Conservation (phyloP, 2,329 filamentous ascomycete species). For the Grosmannia penicillata region DNA sequence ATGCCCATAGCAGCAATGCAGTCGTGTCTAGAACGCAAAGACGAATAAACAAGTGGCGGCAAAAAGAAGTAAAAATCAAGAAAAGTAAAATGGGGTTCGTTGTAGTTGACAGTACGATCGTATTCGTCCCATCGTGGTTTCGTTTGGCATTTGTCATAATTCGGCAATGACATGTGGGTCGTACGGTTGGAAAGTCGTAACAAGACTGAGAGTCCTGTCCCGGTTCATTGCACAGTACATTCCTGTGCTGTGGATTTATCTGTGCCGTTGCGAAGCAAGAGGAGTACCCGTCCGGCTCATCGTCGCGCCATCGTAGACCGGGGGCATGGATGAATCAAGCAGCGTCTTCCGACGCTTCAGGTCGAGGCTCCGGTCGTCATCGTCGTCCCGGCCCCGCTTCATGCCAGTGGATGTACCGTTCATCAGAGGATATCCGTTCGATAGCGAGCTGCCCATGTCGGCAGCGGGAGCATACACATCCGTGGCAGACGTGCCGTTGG, state of each 20-base stretch:
- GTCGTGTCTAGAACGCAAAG: neutral
- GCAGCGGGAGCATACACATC: slow-evolving; percentile 58
- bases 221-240: neutral
- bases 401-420: slow-evolving; percentile 41
- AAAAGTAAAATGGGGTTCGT: too few species aligned
- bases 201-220: too few species aligned
- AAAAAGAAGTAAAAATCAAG: neutral
- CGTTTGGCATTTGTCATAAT: too few species aligned
- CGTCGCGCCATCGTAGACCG: slow-evolving; percentile 15
- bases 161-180: too few species aligned
- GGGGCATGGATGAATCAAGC: slow-evolving; percentile 17
- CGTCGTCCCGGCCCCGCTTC: slow-evolving; percentile 28
- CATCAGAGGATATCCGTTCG: slow-evolving; percentile 50
- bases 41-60: slow-evolving; percentile 1
- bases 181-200: neutral
- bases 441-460: slow-evolving; percentile 39
- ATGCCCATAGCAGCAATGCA: too few species aligned
- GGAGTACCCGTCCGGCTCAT: slow-evolving; percentile 14
- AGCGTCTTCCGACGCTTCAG: slow-evolving; percentile 21
- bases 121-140: too few species aligned
- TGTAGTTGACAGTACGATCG: too few species aligned
- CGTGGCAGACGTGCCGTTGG: slow-evolving; percentile 48
- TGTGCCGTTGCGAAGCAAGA: slow-evolving; percentile 14
- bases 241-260: slow-evolving; percentile 5
- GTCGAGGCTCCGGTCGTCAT: slow-evolving; percentile 24